Percentiles rank a stretch among this genome's conserved stretches.
These are phyloP conservation scores for Xylaria sp. DNA, from an alignment of 2,329 filamentous ascomycete species.

Conservation along the genomic window DNA sequence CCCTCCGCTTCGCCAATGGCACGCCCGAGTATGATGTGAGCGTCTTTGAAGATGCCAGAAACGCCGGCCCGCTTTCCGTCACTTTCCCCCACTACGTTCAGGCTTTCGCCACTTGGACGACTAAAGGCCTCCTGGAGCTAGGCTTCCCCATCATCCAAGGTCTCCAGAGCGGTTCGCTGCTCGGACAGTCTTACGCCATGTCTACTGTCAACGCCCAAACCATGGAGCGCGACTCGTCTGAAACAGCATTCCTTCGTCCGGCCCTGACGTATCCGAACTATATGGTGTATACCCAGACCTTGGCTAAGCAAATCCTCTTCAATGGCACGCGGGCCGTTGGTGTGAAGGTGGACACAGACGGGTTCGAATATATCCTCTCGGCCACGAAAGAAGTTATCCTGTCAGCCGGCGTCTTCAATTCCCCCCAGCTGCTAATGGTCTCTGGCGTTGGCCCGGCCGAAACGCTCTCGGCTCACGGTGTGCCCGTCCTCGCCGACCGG, in stretches of 20 bases:
- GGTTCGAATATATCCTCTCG: constrained; percentile 41
- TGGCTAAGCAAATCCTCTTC: constrained; percentile 56
- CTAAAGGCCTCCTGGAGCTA: background rate
- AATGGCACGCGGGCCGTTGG: constrained; percentile 52
- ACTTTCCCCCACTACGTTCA: no score
- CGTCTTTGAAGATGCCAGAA: no score
- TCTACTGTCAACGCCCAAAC: constrained; percentile 5
- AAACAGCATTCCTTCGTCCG: constrained; percentile 36
- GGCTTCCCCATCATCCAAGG: background rate
- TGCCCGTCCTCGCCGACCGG: background rate
- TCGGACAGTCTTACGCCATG: constrained; percentile 10
- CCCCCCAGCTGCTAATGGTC: constrained; percentile 16
- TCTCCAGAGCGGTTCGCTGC: constrained; percentile 11
- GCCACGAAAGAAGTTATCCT: constrained; percentile 38
- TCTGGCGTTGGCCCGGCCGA: constrained; percentile 23
- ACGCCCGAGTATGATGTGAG: no score
- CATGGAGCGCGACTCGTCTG: constrained; percentile 50
- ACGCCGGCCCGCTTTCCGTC: no score
- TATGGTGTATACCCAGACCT: constrained; percentile 40
- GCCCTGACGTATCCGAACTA: background rate
- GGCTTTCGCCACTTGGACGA: constrained; percentile 10
- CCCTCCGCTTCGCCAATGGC: no score
- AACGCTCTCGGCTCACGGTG: background rate
- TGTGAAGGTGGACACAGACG: constrained; percentile 41
- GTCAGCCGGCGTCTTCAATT: constrained; percentile 8